Evolutionary conservation across 129 eudicot species (phyloP).

Genomic region (Artemisia argyi): DNA sequence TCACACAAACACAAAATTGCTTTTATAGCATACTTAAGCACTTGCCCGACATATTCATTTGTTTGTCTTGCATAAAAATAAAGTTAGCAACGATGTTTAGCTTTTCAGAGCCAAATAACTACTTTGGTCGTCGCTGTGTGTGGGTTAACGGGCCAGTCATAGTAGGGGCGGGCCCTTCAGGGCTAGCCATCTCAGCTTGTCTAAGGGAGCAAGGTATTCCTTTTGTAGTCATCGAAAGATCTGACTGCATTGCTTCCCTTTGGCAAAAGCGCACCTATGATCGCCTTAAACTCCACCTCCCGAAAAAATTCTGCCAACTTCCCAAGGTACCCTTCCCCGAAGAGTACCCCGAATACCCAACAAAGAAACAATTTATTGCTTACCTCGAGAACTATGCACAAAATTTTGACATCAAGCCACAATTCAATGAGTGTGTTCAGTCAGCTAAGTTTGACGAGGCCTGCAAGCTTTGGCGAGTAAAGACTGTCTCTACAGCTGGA

Average conservation of each 20-base stretch:
- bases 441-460: constrained; percentile 16
- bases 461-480: constrained; percentile 20
- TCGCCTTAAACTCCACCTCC: constrained; percentile 26
- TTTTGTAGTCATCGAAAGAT: constrained; percentile 23
- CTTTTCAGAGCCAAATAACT: background rate
- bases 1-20: background rate
- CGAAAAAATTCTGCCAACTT: constrained; percentile 20
- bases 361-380: constrained; percentile 18
- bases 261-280: constrained; percentile 24
- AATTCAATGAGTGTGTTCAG: constrained; percentile 15
- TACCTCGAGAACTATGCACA: constrained; percentile 20
- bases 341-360: constrained; percentile 18
- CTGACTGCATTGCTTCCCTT: constrained; percentile 22
- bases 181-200: constrained; percentile 21
- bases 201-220: constrained; percentile 17
- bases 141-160: constrained; percentile 23
- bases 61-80: background rate
- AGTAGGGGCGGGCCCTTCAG: constrained; percentile 23
- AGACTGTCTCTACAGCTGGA: constrained; percentile 2
- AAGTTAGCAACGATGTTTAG: constrained; percentile 8
- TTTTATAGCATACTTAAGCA: background rate
- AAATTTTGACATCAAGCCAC: constrained; percentile 18
- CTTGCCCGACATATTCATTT: background rate
- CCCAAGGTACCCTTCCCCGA: constrained; percentile 20
- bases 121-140: constrained; percentile 2